Evolutionary conservation across 2,329 filamentous ascomycete species (phyloP), one percentile per base, ranked within the genome.

Genomic region (Plectosphaerella sp.): DNA sequence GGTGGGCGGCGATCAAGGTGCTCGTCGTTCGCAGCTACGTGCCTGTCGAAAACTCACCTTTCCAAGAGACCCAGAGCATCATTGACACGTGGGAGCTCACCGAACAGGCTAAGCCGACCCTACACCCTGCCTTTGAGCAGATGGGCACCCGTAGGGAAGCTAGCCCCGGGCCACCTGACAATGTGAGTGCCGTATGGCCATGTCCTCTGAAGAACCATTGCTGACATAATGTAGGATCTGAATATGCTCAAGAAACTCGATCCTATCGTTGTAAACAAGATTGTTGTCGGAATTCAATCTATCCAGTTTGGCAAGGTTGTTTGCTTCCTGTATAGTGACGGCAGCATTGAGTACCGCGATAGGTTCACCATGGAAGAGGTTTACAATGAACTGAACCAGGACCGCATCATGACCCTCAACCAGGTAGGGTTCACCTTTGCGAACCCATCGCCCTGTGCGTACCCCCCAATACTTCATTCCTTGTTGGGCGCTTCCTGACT

Each of bases 81-180:
- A 77, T 97, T 56, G 86, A 91, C 57, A 82, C 88, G 56, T 97
- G 93, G 93, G 87, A 94, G 59, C 72, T 96, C 14, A 66, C 93
- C 10, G 77, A 80, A 33, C 83, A 88, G 33, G 77, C 82, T 47
- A 71, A 79, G n/a, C 83, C 87, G 57, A 76, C 72, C 10, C 72
- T 95, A 8, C 88, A 94, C 63, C 72, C 86, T 2, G 87, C 87
- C 12, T 93, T 96, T 64, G 87, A 91, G 58, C 87, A 92, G 59
- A 76, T 94, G 24, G 82, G 84, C 8, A 67, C 67, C 43, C 82
- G 87, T 59, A 83, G 83, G 61, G 83, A 82, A 62, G 82, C 76
- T 46, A 53, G 22, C 24, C 15, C 69, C 48, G 46, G 51, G 25
- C 28, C 54, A 4, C 45, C 46, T 20, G 48, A 49, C 48, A 49